Evolutionary conservation across 139 green algal species (phyloP).

Genomic region (Yamagishiella unicocca): DNA sequence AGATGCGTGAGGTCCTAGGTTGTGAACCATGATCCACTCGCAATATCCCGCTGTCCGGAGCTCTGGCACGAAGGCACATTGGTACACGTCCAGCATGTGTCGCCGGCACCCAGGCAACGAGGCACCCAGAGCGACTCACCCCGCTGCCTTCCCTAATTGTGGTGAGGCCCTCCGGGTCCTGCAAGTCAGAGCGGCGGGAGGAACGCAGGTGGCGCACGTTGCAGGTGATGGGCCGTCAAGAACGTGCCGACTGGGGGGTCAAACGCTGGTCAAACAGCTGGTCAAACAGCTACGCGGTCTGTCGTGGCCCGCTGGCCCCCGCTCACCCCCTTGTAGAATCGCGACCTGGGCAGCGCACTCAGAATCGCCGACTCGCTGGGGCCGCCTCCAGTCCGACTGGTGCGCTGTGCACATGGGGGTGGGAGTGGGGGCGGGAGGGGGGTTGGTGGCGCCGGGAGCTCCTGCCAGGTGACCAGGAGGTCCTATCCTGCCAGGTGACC

Average conservation of each 20-base stretch:
- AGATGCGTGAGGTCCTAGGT: no score
- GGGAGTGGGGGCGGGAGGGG: no score
- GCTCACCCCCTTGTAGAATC: slow-evolving; percentile 33
- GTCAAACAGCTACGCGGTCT: neutral
- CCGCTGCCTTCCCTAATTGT: slow-evolving; percentile 23
- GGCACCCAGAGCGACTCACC: neutral
- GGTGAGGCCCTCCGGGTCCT: neutral
- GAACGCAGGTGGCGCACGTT: neutral
- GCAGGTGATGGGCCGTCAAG: no score
- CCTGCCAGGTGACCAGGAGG: no score
- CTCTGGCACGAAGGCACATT: no score
- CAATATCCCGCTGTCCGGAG: no score
- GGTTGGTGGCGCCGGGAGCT: no score
- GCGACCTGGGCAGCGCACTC: neutral
- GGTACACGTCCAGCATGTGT: neutral
- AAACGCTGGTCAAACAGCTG: neutral
- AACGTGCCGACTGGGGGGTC: neutral
- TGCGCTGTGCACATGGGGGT: no score
- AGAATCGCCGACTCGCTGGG: neutral
- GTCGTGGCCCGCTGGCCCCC: neutral
- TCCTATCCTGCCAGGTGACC: no score
- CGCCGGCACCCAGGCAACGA: neutral
- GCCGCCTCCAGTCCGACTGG: neutral
- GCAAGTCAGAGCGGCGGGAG: neutral
- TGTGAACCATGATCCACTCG: no score